Percentiles rank a stretch among this genome's conserved stretches.
Conservation (phyloP, 2,329 filamentous ascomycete genomes). For the Colletotrichum tamarilloi region DNA sequence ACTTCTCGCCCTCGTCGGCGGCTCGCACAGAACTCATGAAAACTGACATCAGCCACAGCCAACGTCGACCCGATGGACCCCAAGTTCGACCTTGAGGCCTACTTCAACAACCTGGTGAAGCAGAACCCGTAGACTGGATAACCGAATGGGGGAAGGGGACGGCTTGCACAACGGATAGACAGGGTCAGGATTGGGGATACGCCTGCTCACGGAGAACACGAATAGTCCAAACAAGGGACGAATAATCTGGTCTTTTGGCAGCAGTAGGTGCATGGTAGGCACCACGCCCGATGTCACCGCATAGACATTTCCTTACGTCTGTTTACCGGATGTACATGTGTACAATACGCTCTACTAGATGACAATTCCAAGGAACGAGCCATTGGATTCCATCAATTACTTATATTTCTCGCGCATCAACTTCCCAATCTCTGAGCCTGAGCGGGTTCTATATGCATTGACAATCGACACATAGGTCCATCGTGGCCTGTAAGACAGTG, state of each 20-base stretch:
- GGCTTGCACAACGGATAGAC: constrained; percentile 44
- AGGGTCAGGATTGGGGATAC: constrained; percentile 35
- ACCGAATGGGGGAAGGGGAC: constrained; percentile 41
- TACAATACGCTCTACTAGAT: constrained; percentile 66
- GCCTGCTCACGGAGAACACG: constrained; percentile 32
- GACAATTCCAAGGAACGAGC: constrained; percentile 40
- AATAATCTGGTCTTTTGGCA: constrained; percentile 35
- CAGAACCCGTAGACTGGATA: constrained; percentile 58
- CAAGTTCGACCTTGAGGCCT: constrained; percentile 94
- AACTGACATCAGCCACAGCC: constrained; percentile 56
- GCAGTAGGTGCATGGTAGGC: constrained; percentile 45
- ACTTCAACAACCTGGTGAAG: constrained; percentile 72
- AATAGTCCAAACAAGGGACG: constrained; percentile 22
- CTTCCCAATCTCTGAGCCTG: not conserved
- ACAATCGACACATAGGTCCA: not conserved
- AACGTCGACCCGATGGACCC: constrained; percentile 83
- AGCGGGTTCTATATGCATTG: not conserved
- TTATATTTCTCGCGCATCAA: not conserved
- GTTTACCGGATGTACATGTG: constrained; percentile 62
- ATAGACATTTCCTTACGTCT: constrained; percentile 62
- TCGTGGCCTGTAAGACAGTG: not conserved
- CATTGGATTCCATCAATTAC: constrained; percentile 33
- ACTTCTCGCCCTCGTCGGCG: not conserved
- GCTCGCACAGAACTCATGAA: not conserved
- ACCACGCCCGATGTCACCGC: constrained; percentile 55